Evolutionary conservation across 129 eudicot genomes (phyloP), one percentile per base, ranked within the genome.

Genomic region (Tanacetum coccineum): DNA sequence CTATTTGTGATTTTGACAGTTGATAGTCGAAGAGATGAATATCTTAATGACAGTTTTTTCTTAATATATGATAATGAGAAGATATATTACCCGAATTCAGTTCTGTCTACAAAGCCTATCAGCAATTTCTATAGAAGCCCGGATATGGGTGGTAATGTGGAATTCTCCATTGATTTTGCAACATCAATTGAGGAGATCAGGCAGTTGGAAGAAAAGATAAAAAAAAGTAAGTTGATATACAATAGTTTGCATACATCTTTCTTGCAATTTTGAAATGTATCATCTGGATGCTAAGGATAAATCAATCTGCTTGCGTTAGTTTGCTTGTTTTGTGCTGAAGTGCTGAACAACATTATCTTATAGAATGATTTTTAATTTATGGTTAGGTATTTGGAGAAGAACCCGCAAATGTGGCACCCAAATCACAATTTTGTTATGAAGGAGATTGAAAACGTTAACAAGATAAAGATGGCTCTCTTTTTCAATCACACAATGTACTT

Each of bases 51-150:
- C 97, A 4, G 88, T n/a, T n/a, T 91, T 40, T 87, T 91, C 76
- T 72, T 91, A 78, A 80, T 79, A 72, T 78, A 18, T 66, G 97
- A 91, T 67, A 91, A 91, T 12, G 90, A 83, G 72, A 91, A 87
- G 66, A 54, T 91, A 62, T 91, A 78, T 79, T 87, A 87, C 74
- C 97, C 97, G 25, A 91, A 91, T 66, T 73, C 85, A 15, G 84
- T 87, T 61, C 81, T 91, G 80, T 75, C 96, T 56, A 80, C 87
- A 52, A 91, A 91, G 74, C 83, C 97, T 30, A 87, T 91, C 55
- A 88, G 97, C 77, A 91, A 91, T 68, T 91, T 83, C 76, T 85
- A 87, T 59, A 70, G 97, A 74, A 91, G 97, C 66, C 97, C 97
- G 9, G 94, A 91, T 74, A 88, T 87, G 91, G 88, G 88, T 1